Conservation (phyloP, 164 flowering plant species). For the Malania oleifera region DNA sequence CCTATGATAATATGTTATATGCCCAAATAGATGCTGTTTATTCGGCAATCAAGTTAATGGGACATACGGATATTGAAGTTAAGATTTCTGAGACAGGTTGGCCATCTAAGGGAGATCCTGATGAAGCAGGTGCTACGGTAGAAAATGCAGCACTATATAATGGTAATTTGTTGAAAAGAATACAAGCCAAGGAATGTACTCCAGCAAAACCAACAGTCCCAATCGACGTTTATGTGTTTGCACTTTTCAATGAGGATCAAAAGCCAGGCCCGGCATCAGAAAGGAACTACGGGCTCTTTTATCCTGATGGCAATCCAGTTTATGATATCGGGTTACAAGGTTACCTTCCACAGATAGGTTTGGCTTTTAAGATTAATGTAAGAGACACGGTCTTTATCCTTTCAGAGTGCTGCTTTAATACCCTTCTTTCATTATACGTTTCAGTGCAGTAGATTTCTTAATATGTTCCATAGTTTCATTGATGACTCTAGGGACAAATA, state of each 20-base stretch:
- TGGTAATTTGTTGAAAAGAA: constrained; percentile 54
- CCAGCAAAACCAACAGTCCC: constrained; percentile 74
- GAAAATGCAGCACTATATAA: constrained; percentile 76
- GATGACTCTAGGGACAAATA: background rate
- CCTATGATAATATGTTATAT: constrained; percentile 85
- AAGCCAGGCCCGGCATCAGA: constrained; percentile 92
- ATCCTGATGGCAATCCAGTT: constrained; percentile 76
- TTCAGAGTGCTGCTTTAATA: background rate
- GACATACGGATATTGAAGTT: constrained; percentile 68
- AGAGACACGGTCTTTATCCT: constrained; percentile 3
- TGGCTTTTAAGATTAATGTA: constrained; percentile 30
- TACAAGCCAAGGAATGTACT: constrained; percentile 57
- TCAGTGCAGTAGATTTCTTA: background rate
- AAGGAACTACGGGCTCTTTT: constrained; percentile 84
- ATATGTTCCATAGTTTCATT: background rate
- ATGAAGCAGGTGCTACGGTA: constrained; percentile 77
- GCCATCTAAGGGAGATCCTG: constrained; percentile 82
- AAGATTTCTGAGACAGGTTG: constrained; percentile 93
- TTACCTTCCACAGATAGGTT: constrained; percentile 38
- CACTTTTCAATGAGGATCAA: constrained; percentile 83
- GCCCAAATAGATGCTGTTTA: constrained; percentile 95
- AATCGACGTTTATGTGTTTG: constrained; percentile 67
- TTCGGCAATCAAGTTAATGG: constrained; percentile 69
- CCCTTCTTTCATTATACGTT: background rate
- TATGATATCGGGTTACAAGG: constrained; percentile 66